Percentiles rank a stretch among this genome's conserved stretches.
Evolutionary conservation across 2,329 filamentous ascomycete genomes (phyloP).

Genomic region (Chalaropsis thielavioides): DNA sequence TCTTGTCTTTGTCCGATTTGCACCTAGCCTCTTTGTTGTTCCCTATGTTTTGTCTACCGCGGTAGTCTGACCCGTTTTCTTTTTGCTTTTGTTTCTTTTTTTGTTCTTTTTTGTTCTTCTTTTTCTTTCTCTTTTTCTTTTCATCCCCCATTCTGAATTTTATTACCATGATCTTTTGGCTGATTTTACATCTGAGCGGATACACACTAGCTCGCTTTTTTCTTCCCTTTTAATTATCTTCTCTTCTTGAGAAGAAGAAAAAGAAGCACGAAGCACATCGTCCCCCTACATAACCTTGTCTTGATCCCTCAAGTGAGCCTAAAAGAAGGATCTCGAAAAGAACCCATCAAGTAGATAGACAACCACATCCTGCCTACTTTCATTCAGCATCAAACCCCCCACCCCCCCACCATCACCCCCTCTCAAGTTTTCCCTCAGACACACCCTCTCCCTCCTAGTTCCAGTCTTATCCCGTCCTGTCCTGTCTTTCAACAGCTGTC

Average conservation of each 20-base stretch:
- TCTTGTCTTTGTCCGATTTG: not conserved
- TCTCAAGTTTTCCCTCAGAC: not conserved
- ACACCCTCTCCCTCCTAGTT: no score
- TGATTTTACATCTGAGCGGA: not conserved
- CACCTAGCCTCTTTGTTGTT: not conserved
- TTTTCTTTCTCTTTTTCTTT: not conserved
- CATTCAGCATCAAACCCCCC: not conserved
- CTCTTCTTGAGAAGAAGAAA: not conserved
- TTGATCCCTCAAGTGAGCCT: not conserved
- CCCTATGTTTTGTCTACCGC: not conserved
- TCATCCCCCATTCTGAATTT: not conserved
- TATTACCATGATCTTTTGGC: not conserved
- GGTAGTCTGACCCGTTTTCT: not conserved
- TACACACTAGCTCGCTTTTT: not conserved
- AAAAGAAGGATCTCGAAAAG: not conserved
- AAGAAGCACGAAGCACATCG: not conserved
- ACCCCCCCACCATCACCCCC: not conserved
- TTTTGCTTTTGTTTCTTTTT: not conserved
- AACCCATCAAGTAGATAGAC: not conserved
- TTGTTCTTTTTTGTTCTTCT: not conserved
- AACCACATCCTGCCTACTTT: not conserved
- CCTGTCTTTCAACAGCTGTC: not conserved
- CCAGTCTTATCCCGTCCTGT: not conserved
- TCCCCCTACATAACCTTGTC: not conserved
- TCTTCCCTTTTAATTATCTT: not conserved